A percentile compares a stretch with the other conserved stretches of the same genome.
Conservation (phyloP, 768 basidiomycete species). For the Phylloporus sp. region DNA sequence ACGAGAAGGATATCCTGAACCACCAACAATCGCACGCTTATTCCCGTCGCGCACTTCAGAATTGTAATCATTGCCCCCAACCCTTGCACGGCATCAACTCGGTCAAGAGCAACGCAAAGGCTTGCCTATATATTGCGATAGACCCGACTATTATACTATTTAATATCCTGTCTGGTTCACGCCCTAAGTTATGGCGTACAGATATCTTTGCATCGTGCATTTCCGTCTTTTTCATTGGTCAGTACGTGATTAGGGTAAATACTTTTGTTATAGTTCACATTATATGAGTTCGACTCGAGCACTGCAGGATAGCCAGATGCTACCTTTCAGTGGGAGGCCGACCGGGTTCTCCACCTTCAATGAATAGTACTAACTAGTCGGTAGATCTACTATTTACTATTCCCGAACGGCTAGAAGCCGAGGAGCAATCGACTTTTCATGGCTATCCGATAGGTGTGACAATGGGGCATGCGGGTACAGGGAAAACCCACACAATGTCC, state of each 20-base stretch:
- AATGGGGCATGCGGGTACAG: neutral
- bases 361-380: no score
- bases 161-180: slow-evolving; percentile 18
- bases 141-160: slow-evolving; percentile 17
- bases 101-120: slow-evolving; percentile 16
- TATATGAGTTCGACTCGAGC: slow-evolving; percentile 16
- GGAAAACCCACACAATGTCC: neutral
- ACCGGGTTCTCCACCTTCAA: no score
- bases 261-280: slow-evolving; percentile 23
- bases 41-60: slow-evolving; percentile 9
- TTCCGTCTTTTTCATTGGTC: slow-evolving; percentile 5
- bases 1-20: slow-evolving; percentile 4
- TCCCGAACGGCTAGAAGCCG: no score
- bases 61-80: slow-evolving; percentile 5
- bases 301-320: slow-evolving; percentile 2
- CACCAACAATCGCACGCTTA: slow-evolving; percentile 2
- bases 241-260: slow-evolving; percentile 11
- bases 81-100: slow-evolving; percentile 8
- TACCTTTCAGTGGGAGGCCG: neutral
- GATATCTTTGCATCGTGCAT: slow-evolving; percentile 5
- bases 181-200: slow-evolving; percentile 12
- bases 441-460: neutral
- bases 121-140: slow-evolving; percentile 22
- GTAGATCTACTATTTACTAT: no score
- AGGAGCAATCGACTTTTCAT: neutral